These are phyloP conservation scores for Russula ochroleuca DNA, from an alignment of 768 basidiomycete species.

Conservation along the genomic window DNA sequence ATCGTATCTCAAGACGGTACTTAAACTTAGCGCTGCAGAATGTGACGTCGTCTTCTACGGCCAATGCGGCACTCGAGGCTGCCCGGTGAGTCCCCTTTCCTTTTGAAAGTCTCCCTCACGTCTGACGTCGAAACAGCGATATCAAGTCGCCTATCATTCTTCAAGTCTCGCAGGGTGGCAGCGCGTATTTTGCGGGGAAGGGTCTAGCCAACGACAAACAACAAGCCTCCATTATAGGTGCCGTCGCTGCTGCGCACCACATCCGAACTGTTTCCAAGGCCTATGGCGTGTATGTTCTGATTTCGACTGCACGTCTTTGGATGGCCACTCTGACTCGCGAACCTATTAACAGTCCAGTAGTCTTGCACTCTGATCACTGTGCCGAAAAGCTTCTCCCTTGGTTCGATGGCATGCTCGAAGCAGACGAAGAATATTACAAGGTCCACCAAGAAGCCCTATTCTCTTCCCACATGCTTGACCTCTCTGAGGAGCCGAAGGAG, in stretches of 20 bases:
- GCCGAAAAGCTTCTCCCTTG: constrained; percentile 96
- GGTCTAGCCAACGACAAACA: constrained; percentile 93
- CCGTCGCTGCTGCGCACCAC: constrained; percentile 88
- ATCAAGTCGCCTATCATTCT: constrained; percentile 97
- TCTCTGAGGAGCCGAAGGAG: constrained; percentile 88
- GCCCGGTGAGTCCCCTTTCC: constrained; percentile 61
- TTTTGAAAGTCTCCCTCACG: constrained; percentile 1
- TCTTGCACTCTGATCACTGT: constrained; percentile 98
- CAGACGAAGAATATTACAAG: constrained; percentile 91
- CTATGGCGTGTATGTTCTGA: constrained; percentile 80
- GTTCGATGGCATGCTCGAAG: constrained; percentile 99
- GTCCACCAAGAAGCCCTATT: constrained; percentile 82
- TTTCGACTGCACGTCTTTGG: constrained; percentile 8
- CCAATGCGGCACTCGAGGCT: constrained; percentile 92
- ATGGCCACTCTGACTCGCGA: constrained; percentile 9
- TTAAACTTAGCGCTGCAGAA: constrained; percentile 52
- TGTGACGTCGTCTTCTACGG: constrained; percentile 92
- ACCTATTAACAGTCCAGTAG: constrained; percentile 66
- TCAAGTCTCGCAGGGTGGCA: constrained; percentile 96
- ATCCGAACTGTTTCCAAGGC: constrained; percentile 80
- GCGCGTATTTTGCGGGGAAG: constrained; percentile 95
- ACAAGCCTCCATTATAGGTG: constrained; percentile 91
- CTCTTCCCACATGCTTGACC: constrained; percentile 98
- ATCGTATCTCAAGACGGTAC: constrained; percentile 12
- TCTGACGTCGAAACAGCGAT: constrained; percentile 52